Evolutionary conservation across 345 rosid genomes (phyloP), one percentile per base, ranked within the genome.

Genomic region (Brassica incana): DNA sequence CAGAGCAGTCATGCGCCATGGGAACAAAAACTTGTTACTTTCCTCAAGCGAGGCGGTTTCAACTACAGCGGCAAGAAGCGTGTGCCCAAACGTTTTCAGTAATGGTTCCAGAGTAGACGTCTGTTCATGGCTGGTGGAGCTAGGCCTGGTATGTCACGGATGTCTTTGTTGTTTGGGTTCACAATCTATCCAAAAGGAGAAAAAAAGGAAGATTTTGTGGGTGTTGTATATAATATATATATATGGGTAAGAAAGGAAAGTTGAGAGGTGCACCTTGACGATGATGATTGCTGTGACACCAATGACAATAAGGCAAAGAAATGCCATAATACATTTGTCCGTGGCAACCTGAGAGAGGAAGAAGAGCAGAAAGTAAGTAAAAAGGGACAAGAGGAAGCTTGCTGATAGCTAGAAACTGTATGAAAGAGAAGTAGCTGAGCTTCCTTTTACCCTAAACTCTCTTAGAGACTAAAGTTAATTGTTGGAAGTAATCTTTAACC

Each of bases 81-180:
- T 67, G 32, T 29, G 32, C 32, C 32, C 32, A 29, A 29, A 29
- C 32, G 6, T 71, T 1, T 48, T 83, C 72, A 85, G 65, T 83
- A 76, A 67, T 77, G 77, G 80, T 69, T 73, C 95, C 91, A 92
- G 77, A 95, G 98, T 71, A 95, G 84, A 78, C 86, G 90, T 54
- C 99, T 87, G 71, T 75, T 72, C 87, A 83, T 87, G 9, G 90
- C 97, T 65, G 99, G 99, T 59, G 99, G 98, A 8, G 97, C 98
- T 81, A 95, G 63, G 35, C 98, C 99, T 0, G 99, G 97, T 77
- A 95, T 89, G 80, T 84, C 91, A 7, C 88, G 90, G 76, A 93
- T 90, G 84, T 91, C 95, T 79, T 91, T 93, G 91, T 93, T 93
- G 73, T 85, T 86, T 16, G 99, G 99, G 85, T 90, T 83, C 84